Conservation (phyloP, 2,329 filamentous ascomycete species). For the Macroventuria anomochaeta region DNA sequence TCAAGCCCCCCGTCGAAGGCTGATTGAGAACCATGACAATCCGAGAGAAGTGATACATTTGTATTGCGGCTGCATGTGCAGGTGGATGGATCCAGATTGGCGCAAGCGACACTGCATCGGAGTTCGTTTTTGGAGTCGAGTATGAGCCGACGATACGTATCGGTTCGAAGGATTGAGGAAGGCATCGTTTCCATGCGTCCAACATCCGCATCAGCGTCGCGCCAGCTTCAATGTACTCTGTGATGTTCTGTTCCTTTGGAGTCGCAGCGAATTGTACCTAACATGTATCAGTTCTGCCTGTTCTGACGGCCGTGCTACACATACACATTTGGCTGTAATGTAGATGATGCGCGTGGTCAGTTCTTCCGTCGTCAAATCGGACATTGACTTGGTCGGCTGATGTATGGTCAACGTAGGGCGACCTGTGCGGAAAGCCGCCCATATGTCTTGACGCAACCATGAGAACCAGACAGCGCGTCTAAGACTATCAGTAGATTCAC, state of each 20-base stretch:
- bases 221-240: constrained; percentile 51
- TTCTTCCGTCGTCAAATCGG: constrained; percentile 58
- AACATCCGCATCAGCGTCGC: constrained; percentile 57
- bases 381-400: constrained; percentile 58
- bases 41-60: constrained; percentile 60
- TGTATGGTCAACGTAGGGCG: constrained; percentile 65
- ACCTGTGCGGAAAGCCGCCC: constrained; percentile 67
- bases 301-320: constrained; percentile 54
- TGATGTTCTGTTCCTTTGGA: constrained; percentile 51
- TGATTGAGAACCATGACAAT: constrained; percentile 61
- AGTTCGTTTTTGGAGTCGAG: constrained; percentile 14
- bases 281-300: constrained; percentile 32
- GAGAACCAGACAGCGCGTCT: constrained; percentile 69
- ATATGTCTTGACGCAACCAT: constrained; percentile 69
- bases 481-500: constrained; percentile 61
- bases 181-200: constrained; percentile 56
- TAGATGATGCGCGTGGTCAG: constrained; percentile 62
- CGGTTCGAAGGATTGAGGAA: constrained; percentile 53
- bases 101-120: constrained; percentile 14
- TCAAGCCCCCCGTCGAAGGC: constrained; percentile 57
- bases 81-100: constrained; percentile 41
- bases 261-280: constrained; percentile 62
- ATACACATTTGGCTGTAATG: constrained; percentile 63
- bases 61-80: constrained; percentile 54
- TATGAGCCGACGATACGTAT: constrained; percentile 40